Conservation (phyloP, 148 eudicot genomes). For the Diospyros lotus region DNA sequence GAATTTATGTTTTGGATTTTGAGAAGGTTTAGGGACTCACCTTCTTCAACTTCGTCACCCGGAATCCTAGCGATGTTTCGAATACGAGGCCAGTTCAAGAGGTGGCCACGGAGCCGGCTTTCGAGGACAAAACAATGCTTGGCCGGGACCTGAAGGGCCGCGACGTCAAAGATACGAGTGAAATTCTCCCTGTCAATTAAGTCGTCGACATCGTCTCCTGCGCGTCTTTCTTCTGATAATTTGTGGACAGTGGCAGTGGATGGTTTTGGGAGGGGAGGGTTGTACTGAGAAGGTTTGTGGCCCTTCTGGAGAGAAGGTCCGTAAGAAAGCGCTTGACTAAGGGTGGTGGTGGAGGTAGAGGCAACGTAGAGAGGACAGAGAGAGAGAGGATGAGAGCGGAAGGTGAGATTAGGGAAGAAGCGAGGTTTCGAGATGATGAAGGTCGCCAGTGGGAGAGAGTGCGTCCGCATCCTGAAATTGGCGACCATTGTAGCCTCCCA, state of each 20-base stretch:
- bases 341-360: constrained; percentile 15
- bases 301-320: constrained; percentile 89
- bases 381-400: constrained; percentile 18
- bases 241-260: neutral
- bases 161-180: constrained; percentile 53
- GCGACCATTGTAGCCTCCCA: constrained; percentile 8
- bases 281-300: constrained; percentile 20
- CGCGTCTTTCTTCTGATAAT: neutral
- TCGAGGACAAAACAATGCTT: constrained; percentile 63
- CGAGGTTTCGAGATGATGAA: constrained; percentile 16
- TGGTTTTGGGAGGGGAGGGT: neutral
- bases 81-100: constrained; percentile 87
- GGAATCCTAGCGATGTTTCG: constrained; percentile 79
- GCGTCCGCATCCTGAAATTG: constrained; percentile 30
- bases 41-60: constrained; percentile 75
- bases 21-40: constrained; percentile 21
- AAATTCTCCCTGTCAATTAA: constrained; percentile 48
- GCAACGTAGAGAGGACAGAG: constrained; percentile 18
- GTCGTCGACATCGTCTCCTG: constrained; percentile 7
- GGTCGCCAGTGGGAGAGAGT: constrained; percentile 17
- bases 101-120: constrained; percentile 74
- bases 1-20: constrained; percentile 3
- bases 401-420: constrained; percentile 15
- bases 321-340: constrained; percentile 27
- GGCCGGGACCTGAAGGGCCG: constrained; percentile 77